Conservation (phyloP, 2,329 filamentous ascomycete species). For the Pseudogymnoascus sp. region DNA sequence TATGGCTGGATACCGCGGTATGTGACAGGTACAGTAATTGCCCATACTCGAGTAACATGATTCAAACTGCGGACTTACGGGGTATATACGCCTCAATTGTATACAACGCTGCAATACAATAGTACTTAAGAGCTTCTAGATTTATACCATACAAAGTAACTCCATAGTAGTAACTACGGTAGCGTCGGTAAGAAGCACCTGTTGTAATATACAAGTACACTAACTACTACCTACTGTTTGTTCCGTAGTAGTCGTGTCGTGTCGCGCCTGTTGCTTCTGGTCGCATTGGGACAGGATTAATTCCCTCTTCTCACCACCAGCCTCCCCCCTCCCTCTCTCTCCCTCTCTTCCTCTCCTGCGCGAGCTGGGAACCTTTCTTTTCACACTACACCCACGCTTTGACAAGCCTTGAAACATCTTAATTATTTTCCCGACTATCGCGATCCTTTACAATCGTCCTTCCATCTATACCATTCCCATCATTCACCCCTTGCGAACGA, state of each 20-base stretch:
- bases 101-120: not conserved
- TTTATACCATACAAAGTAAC: constrained; percentile 1
- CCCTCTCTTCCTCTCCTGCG: not conserved
- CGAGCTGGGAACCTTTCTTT: not conserved
- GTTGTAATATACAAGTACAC: not conserved
- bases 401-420: not conserved
- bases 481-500: not conserved
- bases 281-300: constrained; percentile 7
- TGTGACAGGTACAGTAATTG: not conserved
- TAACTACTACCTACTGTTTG: not conserved
- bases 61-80: not conserved
- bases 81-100: not conserved
- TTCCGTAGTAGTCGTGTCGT: not conserved
- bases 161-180: not conserved
- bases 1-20: not conserved
- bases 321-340: not conserved
- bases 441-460: not conserved
- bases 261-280: not conserved
- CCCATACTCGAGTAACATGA: not conserved
- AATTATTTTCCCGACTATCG: not conserved
- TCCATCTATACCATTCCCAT: not conserved
- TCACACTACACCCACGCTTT: not conserved
- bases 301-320: constrained; percentile 5
- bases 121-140: not conserved
- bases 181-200: not conserved